phyloP scores from a whole-genome alignment of 352 stramenopile genomes.

The Lagenidium giganteum region DNA sequence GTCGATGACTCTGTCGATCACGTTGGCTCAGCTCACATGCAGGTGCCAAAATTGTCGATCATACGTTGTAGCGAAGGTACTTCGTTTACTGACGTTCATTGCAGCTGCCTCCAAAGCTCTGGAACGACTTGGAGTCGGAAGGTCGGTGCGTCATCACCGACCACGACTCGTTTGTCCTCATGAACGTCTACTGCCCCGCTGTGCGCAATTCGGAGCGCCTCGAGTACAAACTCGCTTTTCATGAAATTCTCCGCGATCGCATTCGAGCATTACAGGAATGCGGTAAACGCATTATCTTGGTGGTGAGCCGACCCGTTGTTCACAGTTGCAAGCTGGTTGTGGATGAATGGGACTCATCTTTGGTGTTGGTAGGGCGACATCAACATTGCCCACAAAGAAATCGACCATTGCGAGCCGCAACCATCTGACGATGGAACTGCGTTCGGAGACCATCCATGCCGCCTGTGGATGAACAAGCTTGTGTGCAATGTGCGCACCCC shows the following conservation, averaged over 20 bases:
- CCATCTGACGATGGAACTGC: conserved; percentile 18
- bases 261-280: conserved; percentile 40
- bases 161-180: conserved; percentile 80
- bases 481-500: conserved; percentile 3
- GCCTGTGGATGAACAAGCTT: conserved; percentile 64
- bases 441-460: conserved; percentile 62
- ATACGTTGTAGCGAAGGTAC: too few relatives aligned
- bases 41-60: conserved; percentile 23
- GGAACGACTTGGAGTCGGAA: conserved; percentile 70
- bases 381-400: conserved; percentile 73
- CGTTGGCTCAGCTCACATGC: conserved; percentile 32
- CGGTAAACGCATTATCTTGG: conserved; percentile 53
- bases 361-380: conserved; percentile 61
- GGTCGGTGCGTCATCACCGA: conserved; percentile 85
- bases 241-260: conserved; percentile 60
- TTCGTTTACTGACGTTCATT: background rate
- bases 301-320: conserved; percentile 27
- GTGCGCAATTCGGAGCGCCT: conserved; percentile 58
- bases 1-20: conserved; percentile 55
- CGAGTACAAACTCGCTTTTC: conserved; percentile 86
- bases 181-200: conserved; percentile 89
- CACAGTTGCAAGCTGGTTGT: background rate
- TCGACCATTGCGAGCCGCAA: conserved; percentile 70
- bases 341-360: background rate
- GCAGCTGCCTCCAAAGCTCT: conserved; percentile 43